These are phyloP conservation scores for Kalmusia sp. DNA, from an alignment of 2,329 filamentous ascomycete species.

Conservation along the genomic window DNA sequence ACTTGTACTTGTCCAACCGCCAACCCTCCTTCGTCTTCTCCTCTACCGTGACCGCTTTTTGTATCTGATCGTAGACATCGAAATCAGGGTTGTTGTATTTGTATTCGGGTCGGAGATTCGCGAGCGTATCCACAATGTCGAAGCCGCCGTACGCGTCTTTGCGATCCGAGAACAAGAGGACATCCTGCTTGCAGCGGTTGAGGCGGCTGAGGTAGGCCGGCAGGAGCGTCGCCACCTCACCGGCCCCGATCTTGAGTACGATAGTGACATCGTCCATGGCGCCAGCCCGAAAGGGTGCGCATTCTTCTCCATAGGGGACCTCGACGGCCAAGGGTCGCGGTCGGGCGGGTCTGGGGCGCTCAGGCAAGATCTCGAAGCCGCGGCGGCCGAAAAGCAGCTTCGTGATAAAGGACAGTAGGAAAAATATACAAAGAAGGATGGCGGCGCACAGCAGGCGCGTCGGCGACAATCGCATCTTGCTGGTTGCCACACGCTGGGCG, in stretches of 20 bases:
- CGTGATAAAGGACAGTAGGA: slow-evolving; percentile 29
- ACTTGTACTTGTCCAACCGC: slow-evolving; percentile 66
- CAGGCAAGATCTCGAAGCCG: slow-evolving; percentile 39
- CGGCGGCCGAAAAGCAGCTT: slow-evolving; percentile 34
- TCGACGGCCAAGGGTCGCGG: slow-evolving; percentile 24
- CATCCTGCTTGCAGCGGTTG: slow-evolving; percentile 62
- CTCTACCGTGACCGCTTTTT: slow-evolving; percentile 43
- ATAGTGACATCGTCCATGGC: slow-evolving; percentile 58
- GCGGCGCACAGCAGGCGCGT: slow-evolving; percentile 42
- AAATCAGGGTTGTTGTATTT: slow-evolving; percentile 57
- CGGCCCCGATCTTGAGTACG: slow-evolving; percentile 65
- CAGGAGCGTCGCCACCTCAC: slow-evolving; percentile 63
- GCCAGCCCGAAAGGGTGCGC: slow-evolving; percentile 40
- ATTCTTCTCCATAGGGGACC: slow-evolving; percentile 37
- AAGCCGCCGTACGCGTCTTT: slow-evolving; percentile 59
- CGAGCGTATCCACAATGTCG: slow-evolving; percentile 57
- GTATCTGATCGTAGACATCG: slow-evolving; percentile 57
- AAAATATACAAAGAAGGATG: slow-evolving; percentile 28
- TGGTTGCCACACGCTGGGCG: not conserved
- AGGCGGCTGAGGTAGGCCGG: slow-evolving; percentile 63
- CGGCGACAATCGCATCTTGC: slow-evolving; percentile 40
- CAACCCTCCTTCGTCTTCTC: slow-evolving; percentile 60
- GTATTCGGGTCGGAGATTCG: slow-evolving; percentile 51
- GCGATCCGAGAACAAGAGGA: slow-evolving; percentile 66
- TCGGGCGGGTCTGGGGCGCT: slow-evolving; percentile 29